Evolutionary conservation across 768 basidiomycete species (phyloP).

Genomic region (Candolleomyces eurysporus): DNA sequence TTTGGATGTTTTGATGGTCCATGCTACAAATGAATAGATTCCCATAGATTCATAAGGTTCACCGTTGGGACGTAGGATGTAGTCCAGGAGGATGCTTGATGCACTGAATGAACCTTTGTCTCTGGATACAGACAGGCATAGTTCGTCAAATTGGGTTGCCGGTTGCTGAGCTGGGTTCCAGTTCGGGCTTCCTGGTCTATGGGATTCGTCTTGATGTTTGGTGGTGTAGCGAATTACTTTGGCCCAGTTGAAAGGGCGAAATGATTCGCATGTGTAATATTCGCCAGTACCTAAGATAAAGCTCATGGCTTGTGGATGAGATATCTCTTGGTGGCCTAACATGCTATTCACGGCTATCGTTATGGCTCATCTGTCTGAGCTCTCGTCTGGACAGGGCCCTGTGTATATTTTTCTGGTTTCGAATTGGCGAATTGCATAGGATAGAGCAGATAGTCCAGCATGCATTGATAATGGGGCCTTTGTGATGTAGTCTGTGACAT

Average conservation of each 20-base stretch:
- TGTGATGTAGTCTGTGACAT: slow-evolving; percentile 12
- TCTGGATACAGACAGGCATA: background rate
- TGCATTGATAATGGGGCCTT: slow-evolving; percentile 7
- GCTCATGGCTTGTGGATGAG: slow-evolving; percentile 27
- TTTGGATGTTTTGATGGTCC: background rate
- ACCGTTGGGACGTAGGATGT: background rate
- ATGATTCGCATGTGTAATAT: background rate
- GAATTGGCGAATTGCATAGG: background rate
- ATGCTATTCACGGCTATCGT: background rate
- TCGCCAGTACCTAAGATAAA: slow-evolving; percentile 20
- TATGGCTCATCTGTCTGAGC: slow-evolving; percentile 12
- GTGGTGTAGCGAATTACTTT: background rate
- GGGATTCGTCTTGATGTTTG: too few relatives aligned
- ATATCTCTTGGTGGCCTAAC: slow-evolving; percentile 22
- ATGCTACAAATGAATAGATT: background rate
- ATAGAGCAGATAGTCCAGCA: slow-evolving; percentile 1
- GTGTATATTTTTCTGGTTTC: background rate
- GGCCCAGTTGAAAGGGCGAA: background rate
- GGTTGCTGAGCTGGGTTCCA: slow-evolving; percentile 11
- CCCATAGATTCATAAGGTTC: background rate
- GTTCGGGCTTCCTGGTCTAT: background rate
- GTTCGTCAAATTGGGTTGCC: too few relatives aligned
- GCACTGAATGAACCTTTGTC: background rate
- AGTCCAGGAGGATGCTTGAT: background rate
- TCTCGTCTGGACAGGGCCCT: background rate